Evolutionary conservation across 1,284 basidiomycete species (phyloP).

Genomic region (Trichosporon sp.): DNA sequence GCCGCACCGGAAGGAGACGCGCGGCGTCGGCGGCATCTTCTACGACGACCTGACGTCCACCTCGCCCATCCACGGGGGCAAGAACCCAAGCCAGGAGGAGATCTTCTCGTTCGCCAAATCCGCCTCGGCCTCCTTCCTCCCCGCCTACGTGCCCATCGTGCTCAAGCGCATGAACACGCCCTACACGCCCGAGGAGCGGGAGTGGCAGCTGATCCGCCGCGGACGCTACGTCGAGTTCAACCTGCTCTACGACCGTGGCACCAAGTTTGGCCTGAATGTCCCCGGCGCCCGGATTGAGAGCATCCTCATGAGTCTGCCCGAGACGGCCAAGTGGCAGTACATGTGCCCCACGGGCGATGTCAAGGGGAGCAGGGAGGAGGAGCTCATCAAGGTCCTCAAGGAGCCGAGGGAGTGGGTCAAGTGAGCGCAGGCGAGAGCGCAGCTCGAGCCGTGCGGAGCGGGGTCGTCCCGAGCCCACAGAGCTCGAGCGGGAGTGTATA

Average conservation of each 20-base stretch:
- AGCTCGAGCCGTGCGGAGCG: too few species aligned
- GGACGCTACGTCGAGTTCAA: constrained; percentile 96
- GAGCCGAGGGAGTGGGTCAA: constrained; percentile 70
- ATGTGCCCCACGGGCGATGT: constrained; percentile 74
- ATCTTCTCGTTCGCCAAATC: constrained; percentile 71
- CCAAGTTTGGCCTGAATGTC: constrained; percentile 79
- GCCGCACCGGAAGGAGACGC: constrained; percentile 83
- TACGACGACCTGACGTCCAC: constrained; percentile 79
- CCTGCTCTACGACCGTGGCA: constrained; percentile 73
- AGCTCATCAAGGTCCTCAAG: constrained; percentile 69
- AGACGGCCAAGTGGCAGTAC: constrained; percentile 92
- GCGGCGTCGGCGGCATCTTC: constrained; percentile 94
- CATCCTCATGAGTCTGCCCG: constrained; percentile 86
- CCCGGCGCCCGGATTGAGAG: constrained; percentile 91
- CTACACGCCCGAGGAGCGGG: constrained; percentile 67
- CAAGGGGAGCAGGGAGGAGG: constrained; percentile 71
- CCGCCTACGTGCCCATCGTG: constrained; percentile 84
- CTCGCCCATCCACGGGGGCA: constrained; percentile 43
- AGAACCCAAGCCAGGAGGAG: constrained; percentile 61
- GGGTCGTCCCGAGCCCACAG: too few species aligned
- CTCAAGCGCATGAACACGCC: constrained; percentile 61
- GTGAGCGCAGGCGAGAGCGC: constrained; percentile 1
- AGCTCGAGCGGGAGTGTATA: too few species aligned
- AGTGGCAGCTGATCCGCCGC: constrained; percentile 87
- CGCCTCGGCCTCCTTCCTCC: constrained; percentile 77